Evolutionary conservation across 2,329 filamentous ascomycete genomes (phyloP).

Genomic region (Graphilbum fragrans): DNA sequence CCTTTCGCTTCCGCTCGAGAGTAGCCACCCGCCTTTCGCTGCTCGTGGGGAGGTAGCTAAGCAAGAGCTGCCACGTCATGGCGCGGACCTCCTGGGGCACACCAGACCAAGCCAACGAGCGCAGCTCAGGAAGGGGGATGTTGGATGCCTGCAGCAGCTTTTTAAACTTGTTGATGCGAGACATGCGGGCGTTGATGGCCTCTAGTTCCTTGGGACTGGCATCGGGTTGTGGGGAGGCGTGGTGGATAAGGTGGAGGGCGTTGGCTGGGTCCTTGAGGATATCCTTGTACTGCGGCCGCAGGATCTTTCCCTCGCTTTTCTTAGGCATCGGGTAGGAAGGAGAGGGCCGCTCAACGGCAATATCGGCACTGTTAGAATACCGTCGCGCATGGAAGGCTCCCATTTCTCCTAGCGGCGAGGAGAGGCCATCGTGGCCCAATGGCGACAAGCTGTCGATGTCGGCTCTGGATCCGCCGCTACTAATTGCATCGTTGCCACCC

Average conservation of each 20-base stretch:
- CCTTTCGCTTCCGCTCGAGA: constrained; percentile 86
- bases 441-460: constrained; percentile 1
- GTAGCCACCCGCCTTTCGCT: constrained; percentile 84
- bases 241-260: constrained; percentile 84
- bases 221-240: constrained; percentile 61
- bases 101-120: constrained; percentile 84
- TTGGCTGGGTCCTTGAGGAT: constrained; percentile 85
- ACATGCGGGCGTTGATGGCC: constrained; percentile 74
- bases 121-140: constrained; percentile 72
- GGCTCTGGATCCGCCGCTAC: background rate
- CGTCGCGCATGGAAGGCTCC: constrained; percentile 34
- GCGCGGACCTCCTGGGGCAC: constrained; percentile 90
- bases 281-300: constrained; percentile 95
- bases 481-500: background rate
- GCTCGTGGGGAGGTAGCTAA: constrained; percentile 94
- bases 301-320: constrained; percentile 86
- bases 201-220: constrained; percentile 76
- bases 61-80: constrained; percentile 96
- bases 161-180: constrained; percentile 98
- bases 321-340: constrained; percentile 79
- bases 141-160: constrained; percentile 84
- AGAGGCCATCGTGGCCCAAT: constrained; percentile 7
- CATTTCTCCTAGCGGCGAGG: constrained; percentile 25
- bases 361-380: constrained; percentile 81
- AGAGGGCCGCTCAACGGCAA: constrained; percentile 77